Base-by-base conservation (phyloP, 2,329 filamentous ascomycete species). In the Chalara sp. region DNA sequence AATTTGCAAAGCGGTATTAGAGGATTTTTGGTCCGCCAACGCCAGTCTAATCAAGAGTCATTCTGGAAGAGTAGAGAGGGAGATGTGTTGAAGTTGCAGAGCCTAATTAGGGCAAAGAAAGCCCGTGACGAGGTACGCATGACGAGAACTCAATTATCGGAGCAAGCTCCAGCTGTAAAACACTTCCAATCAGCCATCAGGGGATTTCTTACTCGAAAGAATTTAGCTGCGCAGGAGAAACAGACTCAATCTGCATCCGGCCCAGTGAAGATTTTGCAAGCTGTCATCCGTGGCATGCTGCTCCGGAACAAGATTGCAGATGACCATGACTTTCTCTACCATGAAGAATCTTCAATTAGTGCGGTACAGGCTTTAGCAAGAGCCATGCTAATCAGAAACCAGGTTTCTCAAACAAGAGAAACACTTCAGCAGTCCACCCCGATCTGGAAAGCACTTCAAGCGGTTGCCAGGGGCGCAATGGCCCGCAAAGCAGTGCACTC, bases 41-140 rank as follows among this genome's bases (percentile, higher is more conserved):
- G 76, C 39, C 74, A 86, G 62, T 71, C 73, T 54, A 75, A 79
- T 40, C 81, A 83, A 53, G 81, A 89, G 58, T 70, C 79, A 50
- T 78, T 83, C 63, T 89, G 83, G 80, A 82, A 84, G 63, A 79
- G 78, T 48, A 79, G 83, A 50, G 86, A 92, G 66, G 73, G 76
- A 5, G 80, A 89, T 54, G 78, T 97, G 44, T 70, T 93, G 53
- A 81, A 83, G 61, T 73, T 99, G 10, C 93, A 99, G 68, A 95
- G 84, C 65, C 74, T 95, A 44, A 79, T 89, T 64, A 77, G 87
- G 61, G 87, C 84, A 28, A 78, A 78, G 53, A 87, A 83, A 63
- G 76, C 75, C 56, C 79, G 82, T 55, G 68, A 76, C 56, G 72
- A 83, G 70, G 72, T 84, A 68, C 72, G 71, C 62, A 71, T 78